Evolutionary conservation across 805 yeast species (phyloP).

Genomic region (Candida coquimbonensis): DNA sequence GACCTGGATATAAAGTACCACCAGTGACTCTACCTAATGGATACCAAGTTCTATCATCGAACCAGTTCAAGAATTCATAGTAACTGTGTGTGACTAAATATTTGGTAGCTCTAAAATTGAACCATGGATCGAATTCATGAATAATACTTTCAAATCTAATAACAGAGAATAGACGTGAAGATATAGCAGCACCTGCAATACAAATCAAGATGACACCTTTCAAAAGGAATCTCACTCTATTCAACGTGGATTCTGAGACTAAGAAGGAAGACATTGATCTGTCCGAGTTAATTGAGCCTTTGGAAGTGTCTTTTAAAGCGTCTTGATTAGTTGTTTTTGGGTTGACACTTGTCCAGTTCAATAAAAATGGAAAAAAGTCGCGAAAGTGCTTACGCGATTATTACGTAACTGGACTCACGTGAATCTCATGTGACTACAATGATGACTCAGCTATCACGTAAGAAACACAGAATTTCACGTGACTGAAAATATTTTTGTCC

Average conservation of each 20-base stretch:
- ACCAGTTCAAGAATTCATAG: constrained; percentile 94
- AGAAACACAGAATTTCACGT: no score
- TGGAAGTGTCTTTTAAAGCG: no score
- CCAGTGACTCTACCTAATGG: constrained; percentile 99
- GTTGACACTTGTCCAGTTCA: background rate
- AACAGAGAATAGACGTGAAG: constrained; percentile 92
- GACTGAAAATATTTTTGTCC: background rate
- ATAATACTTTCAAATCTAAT: constrained; percentile 92
- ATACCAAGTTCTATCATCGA: constrained; percentile 98
- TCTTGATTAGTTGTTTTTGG: background rate
- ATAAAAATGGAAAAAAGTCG: background rate
- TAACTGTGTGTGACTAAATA: constrained; percentile 77
- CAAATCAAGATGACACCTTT: constrained; percentile 63
- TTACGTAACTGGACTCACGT: background rate
- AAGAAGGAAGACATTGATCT: constrained; percentile 1
- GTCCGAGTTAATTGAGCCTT: no score
- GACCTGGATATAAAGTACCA: constrained; percentile 95
- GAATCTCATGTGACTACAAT: no score
- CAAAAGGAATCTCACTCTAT: constrained; percentile 26
- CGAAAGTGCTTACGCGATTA: background rate
- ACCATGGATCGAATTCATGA: constrained; percentile 97
- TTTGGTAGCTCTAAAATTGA: constrained; percentile 94
- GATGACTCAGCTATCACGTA: no score
- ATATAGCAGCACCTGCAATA: constrained; percentile 85
- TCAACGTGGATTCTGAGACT: constrained; percentile 16